Evolutionary conservation across 2,329 filamentous ascomycete species (phyloP), one percentile per base, ranked within the genome.

Genomic region (Venturia aucupariae): DNA sequence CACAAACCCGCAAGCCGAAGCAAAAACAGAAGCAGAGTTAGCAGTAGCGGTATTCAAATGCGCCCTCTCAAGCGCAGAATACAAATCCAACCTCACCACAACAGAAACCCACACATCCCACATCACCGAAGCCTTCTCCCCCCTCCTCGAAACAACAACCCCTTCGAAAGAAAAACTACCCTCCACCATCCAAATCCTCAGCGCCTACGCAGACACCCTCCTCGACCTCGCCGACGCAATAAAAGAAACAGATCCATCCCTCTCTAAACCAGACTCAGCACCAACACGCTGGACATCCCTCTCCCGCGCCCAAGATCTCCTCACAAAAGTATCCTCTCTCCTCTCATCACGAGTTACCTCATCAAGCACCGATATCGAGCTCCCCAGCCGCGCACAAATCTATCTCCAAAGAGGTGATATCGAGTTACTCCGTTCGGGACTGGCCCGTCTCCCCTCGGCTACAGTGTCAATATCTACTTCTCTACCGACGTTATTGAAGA

Each of bases 151-250:
- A 42, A 66, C 30, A 51, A 10, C 51, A 13, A 27, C 22, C 46
- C n/a, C n/a, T n/a, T n/a, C n/a, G n/a, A 6, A 59, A 65, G n/a
- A 27, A 62, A 19, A 64, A 54, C 30, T 38, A 38, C 73, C 77
- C 0, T 69, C 72, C 24, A 77, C 81, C 46, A 78, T 80, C 1
- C 74, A 80, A 65, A 78, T 77, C 19, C 76, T 84, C 10, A 81
- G 81, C 66, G 80, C 78, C 54, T 81, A 84, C 70, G 83, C 83
- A 6, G 83, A 86, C 64, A 80, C 84, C 2, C 77, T 86, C 17
- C 75, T 82, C 17, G 76, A 80, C 15, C 80, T 84, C 67, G 82
- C 82, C 51, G 76, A 78, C n/a, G 78, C 80, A 11, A 69, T 82
- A 39, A 71, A 74, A 32, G 75, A 77, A 51, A 66, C 71, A 13